These are phyloP conservation scores for Talaromyces marneffei DNA, from an alignment of 2,329 filamentous ascomycete genomes.

Conservation along the genomic window DNA sequence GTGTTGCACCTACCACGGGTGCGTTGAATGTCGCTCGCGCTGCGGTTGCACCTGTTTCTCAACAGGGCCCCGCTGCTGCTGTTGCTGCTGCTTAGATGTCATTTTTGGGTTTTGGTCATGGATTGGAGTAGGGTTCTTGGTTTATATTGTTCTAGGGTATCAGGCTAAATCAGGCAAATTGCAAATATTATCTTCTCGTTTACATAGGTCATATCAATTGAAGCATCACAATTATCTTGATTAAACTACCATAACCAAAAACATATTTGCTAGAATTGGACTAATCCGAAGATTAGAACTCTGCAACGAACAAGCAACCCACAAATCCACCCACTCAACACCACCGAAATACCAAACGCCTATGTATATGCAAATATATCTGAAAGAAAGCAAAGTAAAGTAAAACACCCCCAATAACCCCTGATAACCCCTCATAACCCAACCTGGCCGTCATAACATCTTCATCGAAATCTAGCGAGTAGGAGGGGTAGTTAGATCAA, in stretches of 20 bases:
- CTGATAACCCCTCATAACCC: not conserved
- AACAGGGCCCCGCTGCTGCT: conserved; percentile 11
- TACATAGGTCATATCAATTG: not conserved
- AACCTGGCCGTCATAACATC: not conserved
- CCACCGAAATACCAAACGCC: not conserved
- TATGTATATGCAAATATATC: not conserved
- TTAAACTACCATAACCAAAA: not conserved
- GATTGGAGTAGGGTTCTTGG: not conserved
- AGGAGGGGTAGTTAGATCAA: conserved; percentile 16
- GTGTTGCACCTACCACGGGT: conserved; percentile 66
- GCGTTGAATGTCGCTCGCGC: conserved; percentile 39
- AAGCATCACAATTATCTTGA: not conserved
- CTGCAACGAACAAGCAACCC: not conserved
- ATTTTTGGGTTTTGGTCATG: not conserved
- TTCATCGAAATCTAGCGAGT: not conserved
- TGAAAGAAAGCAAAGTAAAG: not conserved
- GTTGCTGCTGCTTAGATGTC: conserved; percentile 6
- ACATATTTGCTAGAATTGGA: not conserved
- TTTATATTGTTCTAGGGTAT: not conserved
- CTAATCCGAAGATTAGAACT: not conserved
- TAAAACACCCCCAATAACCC: too few relatives aligned
- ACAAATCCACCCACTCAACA: not conserved
- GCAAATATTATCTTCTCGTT: not conserved
- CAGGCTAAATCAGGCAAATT: not conserved
- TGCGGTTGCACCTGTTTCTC: conserved; percentile 23